Conservation (phyloP, 192 early-diverging fungal species). For the Coemansia sp. region DNA sequence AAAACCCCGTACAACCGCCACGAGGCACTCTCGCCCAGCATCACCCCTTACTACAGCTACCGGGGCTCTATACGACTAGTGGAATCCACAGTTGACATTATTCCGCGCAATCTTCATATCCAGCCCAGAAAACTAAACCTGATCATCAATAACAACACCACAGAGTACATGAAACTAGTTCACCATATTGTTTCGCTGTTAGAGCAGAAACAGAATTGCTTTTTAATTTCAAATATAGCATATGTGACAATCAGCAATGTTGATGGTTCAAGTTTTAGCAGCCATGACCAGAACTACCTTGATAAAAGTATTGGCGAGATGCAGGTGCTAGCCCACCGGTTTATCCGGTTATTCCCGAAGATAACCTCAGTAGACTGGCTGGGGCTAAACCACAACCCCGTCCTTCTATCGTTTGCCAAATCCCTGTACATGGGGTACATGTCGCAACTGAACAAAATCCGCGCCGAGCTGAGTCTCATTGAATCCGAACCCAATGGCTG, state of each 20-base stretch:
- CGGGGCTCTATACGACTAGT: not conserved
- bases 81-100: not conserved
- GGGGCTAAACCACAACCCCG: not conserved
- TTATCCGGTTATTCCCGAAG: not conserved
- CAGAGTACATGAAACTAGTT: not conserved
- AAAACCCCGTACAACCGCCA: not conserved
- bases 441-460: not conserved
- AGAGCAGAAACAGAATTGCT: not conserved
- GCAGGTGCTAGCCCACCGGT: not conserved
- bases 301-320: not conserved
- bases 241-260: not conserved
- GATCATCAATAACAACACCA: not conserved
- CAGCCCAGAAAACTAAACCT: not conserved
- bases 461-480: not conserved
- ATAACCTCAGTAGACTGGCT: not conserved
- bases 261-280: not conserved
- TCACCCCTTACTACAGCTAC: not conserved
- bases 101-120: not conserved
- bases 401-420: conserved; percentile 1
- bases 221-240: not conserved
- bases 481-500: not conserved
- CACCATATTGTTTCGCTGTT: not conserved
- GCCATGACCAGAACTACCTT: not conserved
- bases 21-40: not conserved
- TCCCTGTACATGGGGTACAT: not conserved